A percentile compares a stretch with the other conserved stretches of the same genome.
phyloP scores from a whole-genome alignment of 73 alveolate species.

The Urostyla sp. region DNA sequence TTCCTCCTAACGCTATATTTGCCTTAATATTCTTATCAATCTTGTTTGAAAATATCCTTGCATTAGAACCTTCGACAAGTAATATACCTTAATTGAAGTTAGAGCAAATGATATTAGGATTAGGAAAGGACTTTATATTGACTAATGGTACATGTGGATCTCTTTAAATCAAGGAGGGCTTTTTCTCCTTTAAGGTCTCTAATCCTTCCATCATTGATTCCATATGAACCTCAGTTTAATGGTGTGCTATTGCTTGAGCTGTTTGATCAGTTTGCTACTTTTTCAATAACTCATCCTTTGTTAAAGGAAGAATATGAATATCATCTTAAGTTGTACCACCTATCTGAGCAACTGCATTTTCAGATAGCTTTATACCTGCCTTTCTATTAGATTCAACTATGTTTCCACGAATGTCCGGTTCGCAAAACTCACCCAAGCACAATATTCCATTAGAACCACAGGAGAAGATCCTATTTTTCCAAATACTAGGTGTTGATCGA shows the following conservation, averaged over 20 bases:
- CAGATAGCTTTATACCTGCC: conserved; percentile 90
- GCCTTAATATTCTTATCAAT: conserved; percentile 90
- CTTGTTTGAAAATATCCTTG: conserved; percentile 83
- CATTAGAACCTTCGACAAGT: conserved; percentile 91
- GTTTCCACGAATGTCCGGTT: conserved; percentile 59
- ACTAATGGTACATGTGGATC: conserved; percentile 40
- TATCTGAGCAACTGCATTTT: conserved; percentile 83
- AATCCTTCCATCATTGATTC: no score
- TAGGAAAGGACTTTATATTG: conserved; percentile 24
- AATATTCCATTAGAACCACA: conserved; percentile 87
- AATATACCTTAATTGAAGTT: conserved; percentile 88
- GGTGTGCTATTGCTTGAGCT: no score
- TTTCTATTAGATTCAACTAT: conserved; percentile 80
- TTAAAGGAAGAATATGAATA: conserved; percentile 11
- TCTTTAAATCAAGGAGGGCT: no score
- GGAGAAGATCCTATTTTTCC: conserved; percentile 74
- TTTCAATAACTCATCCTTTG: no score
- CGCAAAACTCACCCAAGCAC: conserved; percentile 77
- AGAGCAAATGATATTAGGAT: conserved; percentile 35
- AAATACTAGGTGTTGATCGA: conserved; percentile 50
- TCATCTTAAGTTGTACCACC: conserved; percentile 55
- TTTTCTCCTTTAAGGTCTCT: no score
- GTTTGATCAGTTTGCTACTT: no score
- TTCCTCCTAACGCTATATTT: conserved; percentile 96
- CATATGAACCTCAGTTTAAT: no score